These are phyloP conservation scores for Phytophthora agathidicida DNA, from an alignment of 352 stramenopile species.

Conservation along the genomic window DNA sequence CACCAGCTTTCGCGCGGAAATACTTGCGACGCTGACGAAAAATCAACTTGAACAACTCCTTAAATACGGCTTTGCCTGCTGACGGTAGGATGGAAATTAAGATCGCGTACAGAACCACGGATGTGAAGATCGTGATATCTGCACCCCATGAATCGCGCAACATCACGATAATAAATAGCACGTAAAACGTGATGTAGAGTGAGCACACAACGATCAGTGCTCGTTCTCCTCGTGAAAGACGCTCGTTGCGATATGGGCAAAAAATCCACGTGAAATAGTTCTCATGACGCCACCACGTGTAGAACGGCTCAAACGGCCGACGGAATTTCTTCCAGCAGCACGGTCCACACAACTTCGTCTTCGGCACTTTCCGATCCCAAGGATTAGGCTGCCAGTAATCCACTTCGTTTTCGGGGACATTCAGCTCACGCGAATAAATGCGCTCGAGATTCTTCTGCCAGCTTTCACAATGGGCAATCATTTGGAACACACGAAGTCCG, in stretches of 20 bases:
- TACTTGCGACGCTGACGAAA: constrained; percentile 74
- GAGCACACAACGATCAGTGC: constrained; percentile 73
- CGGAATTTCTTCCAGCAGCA: constrained; percentile 77
- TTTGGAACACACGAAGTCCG: constrained; percentile 66
- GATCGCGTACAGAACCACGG: constrained; percentile 58
- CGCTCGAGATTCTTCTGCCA: constrained; percentile 68
- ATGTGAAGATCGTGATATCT: constrained; percentile 44
- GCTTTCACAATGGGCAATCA: constrained; percentile 58
- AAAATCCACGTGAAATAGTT: constrained; percentile 86
- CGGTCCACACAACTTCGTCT: constrained; percentile 61
- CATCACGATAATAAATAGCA: constrained; percentile 73
- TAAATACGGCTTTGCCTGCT: constrained; percentile 71
- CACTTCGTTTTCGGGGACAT: constrained; percentile 64
- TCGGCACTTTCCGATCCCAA: constrained; percentile 75
- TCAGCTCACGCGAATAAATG: constrained; percentile 59
- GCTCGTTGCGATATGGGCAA: constrained; percentile 71
- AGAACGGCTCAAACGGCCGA: constrained; percentile 65
- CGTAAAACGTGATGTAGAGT: constrained; percentile 80
- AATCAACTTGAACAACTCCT: constrained; percentile 80
- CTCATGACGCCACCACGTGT: constrained; percentile 78
- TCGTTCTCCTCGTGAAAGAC: constrained; percentile 58
- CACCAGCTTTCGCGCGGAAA: constrained; percentile 52
- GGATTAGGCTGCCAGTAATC: constrained; percentile 76
- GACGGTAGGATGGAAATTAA: constrained; percentile 58
- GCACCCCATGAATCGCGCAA: constrained; percentile 46